A percentile compares a stretch with the other conserved stretches of the same genome.
Evolutionary conservation across 305 asterid species (phyloP).

Genomic region (Nicotiana rustica): DNA sequence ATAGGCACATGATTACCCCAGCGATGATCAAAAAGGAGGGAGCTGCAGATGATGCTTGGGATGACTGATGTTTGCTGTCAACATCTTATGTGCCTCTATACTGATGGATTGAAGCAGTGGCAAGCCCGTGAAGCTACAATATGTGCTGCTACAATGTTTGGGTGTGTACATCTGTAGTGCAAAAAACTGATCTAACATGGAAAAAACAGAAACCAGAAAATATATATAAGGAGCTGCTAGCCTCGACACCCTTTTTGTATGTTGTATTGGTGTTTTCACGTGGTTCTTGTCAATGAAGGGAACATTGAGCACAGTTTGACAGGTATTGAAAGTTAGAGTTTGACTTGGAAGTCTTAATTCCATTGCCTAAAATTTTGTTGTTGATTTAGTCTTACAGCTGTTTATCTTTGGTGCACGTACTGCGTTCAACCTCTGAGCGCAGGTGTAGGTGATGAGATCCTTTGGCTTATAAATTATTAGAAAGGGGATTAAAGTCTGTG

Average conservation of each 20-base stretch:
- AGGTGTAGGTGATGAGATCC: not conserved
- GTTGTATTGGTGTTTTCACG: slow-evolving; percentile 26
- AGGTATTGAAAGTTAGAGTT: not conserved
- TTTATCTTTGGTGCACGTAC: not conserved
- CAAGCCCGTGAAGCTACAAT: slow-evolving; percentile 14
- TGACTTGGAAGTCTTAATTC: not conserved
- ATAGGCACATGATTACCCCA: slow-evolving; percentile 76
- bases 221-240: slow-evolving; percentile 17
- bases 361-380: not conserved
- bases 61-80: slow-evolving; percentile 52
- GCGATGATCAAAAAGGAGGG: slow-evolving; percentile 66
- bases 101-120: slow-evolving; percentile 29
- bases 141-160: slow-evolving; percentile 18
- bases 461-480: not conserved
- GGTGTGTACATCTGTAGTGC: slow-evolving; percentile 27
- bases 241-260: not conserved
- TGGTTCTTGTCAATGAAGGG: slow-evolving; percentile 22
- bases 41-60: slow-evolving; percentile 92
- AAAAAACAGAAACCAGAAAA: not conserved
- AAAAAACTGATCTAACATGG: slow-evolving; percentile 11
- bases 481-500: not conserved
- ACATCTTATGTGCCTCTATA: slow-evolving; percentile 20
- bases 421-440: not conserved
- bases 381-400: not conserved
- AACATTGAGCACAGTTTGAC: not conserved